phyloP scores from a whole-genome alignment of 176 grass and related monocot genomes.

The Saccharum officinarum region DNA sequence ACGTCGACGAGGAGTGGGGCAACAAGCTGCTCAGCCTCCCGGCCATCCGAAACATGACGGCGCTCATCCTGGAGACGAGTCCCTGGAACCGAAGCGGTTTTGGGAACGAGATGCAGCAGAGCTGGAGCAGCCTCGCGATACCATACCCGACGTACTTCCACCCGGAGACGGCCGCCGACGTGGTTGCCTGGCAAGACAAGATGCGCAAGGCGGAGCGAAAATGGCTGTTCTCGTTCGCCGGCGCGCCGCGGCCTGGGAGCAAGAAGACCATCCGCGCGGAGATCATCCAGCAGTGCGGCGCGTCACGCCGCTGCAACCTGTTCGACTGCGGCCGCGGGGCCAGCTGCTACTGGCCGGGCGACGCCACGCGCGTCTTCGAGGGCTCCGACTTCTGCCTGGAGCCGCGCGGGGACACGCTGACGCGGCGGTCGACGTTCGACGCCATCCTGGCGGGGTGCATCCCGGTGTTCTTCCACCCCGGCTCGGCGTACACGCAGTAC shows the following conservation, averaged over 20 bases:
- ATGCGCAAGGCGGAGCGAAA: conserved; percentile 19
- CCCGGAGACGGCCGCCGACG: conserved; percentile 43
- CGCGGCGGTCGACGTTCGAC: conserved; percentile 70
- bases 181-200: conserved; percentile 44
- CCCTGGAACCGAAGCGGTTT: too few species aligned
- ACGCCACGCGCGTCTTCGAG: background rate
- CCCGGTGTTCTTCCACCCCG: conserved; percentile 55
- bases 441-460: conserved; percentile 56
- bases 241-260: background rate
- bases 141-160: conserved; percentile 36
- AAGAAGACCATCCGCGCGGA: background rate
- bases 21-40: too few species aligned
- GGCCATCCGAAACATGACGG: too few species aligned
- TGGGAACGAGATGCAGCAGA: too few species aligned
- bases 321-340: conserved; percentile 40
- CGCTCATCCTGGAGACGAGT: too few species aligned
- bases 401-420: background rate
- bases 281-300: conserved; percentile 47
- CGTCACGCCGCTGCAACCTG: conserved; percentile 46
- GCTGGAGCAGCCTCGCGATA: too few species aligned
- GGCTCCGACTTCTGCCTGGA: too few species aligned
- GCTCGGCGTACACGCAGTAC: conserved; percentile 65
- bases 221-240: conserved; percentile 66
- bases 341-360: too few species aligned
- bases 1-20: too few species aligned